Percentiles rank a stretch among this genome's conserved stretches.
Conservation (phyloP, 306 rosid species). For the Elaeagnus macrophylla region DNA sequence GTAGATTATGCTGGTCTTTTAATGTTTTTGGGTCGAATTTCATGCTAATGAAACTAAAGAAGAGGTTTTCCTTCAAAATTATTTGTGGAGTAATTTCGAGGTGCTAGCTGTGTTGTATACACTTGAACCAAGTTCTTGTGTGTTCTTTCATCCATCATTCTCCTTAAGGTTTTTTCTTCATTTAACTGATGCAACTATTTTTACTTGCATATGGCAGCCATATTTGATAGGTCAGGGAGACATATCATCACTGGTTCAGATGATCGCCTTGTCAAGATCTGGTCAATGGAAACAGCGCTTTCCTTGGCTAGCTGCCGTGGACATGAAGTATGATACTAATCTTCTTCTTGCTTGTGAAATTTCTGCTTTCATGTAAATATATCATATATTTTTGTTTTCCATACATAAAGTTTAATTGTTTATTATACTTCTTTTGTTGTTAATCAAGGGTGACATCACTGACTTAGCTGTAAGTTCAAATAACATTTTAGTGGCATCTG, state of each 20-base stretch:
- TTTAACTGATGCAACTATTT: too few relatives aligned
- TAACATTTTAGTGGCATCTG: constrained; percentile 90
- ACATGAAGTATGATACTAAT: constrained; percentile 67
- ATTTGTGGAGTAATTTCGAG: too few relatives aligned
- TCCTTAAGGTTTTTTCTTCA: too few relatives aligned
- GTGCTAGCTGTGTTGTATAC: too few relatives aligned
- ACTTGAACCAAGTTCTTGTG: too few relatives aligned
- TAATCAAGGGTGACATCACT: constrained; percentile 98
- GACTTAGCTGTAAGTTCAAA: constrained; percentile 99
- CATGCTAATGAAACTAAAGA: too few relatives aligned
- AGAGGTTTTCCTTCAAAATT: too few relatives aligned
- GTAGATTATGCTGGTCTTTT: too few relatives aligned
- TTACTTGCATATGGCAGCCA: constrained; percentile 51
- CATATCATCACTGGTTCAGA: constrained; percentile 94
- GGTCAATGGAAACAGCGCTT: constrained; percentile 99
- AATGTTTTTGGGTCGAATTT: too few relatives aligned
- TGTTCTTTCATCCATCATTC: too few relatives aligned
- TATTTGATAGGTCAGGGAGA: constrained; percentile 87
- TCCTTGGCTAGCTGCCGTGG: constrained; percentile 99
- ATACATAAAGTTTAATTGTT: too few relatives aligned
- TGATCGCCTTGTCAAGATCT: constrained; percentile 92
- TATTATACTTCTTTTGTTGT: too few relatives aligned
- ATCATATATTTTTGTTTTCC: constrained; percentile 21
- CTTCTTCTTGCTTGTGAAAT: not conserved
- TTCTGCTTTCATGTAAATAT: constrained; percentile 9